Base-by-base conservation (phyloP, 2,329 filamentous ascomycete genomes). In the Xylaria sp. region DNA sequence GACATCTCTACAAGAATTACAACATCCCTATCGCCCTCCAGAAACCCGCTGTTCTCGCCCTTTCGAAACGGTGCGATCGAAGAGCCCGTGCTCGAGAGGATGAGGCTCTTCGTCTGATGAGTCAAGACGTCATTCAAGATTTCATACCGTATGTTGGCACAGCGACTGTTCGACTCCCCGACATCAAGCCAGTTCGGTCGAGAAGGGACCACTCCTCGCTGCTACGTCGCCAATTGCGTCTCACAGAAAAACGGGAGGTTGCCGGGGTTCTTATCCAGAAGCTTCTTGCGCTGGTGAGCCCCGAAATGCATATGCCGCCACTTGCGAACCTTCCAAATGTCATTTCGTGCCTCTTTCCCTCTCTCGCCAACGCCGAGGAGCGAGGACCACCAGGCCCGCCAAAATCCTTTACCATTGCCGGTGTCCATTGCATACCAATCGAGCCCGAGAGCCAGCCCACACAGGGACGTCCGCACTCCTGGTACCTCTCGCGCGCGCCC, bases 21-120 rank as follows among this genome's bases (percentile, higher is more conserved):
- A 66, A 70, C 2, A 74, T 97, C 3, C 93, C 94, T 0, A 70
- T 69, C 8, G 91, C 92, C 0, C 73, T 97, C 2, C 83, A 83
- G 56, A 85, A 86, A 50, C 74, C 80, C 0, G 77, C 84, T 0
- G 78, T 97, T 4, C 71, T 93, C 1, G 71, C 74, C 0, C 73
- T 95, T 46, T 78, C 87, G 1, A 67, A 75, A 16, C 78, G 78
- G 26, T 81, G 83, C 24, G 76, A 79, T 42, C 63, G 62, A 11
- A 78, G 75, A 6, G 72, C 75, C 0, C 63, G 71, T 2, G 62
- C 69, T 1, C 74, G 82, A 45, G 81, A 83, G 34, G 71, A 74
- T 1, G 74, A 83, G 52, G 86, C 85, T 0, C 73, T 83, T 18
- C 66, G 76, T 7, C 72, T 89, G 6, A 75, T 91, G n/a, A 50